A percentile compares a stretch with the other conserved stretches of the same genome.
These are phyloP conservation scores for Ophiostoma sp. DNA, from an alignment of 2,329 filamentous ascomycete genomes.

Conservation along the genomic window DNA sequence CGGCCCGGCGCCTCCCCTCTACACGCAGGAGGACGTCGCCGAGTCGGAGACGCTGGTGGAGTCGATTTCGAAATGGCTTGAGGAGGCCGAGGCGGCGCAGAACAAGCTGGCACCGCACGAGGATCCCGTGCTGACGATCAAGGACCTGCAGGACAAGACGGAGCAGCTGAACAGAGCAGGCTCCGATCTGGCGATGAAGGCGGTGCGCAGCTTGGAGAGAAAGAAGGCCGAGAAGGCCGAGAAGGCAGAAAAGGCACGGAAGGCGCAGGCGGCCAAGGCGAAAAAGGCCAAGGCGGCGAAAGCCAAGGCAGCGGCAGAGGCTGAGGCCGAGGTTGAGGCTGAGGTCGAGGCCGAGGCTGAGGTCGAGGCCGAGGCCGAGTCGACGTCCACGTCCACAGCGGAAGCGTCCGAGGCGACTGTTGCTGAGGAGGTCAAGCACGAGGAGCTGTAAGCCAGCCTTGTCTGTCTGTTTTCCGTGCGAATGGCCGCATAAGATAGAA, in stretches of 20 bases:
- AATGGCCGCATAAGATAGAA: too few species aligned
- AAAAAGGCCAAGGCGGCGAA: constrained; percentile 29
- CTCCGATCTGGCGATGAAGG: constrained; percentile 65
- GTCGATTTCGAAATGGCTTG: constrained; percentile 66
- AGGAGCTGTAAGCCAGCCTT: constrained; percentile 31
- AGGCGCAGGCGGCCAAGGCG: constrained; percentile 34
- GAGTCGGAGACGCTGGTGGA: constrained; percentile 58
- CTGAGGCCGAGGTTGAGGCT: constrained; percentile 30
- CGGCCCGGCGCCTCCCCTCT: not conserved
- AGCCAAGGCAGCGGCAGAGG: constrained; percentile 35
- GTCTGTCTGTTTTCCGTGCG: not conserved
- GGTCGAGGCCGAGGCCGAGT: constrained; percentile 26
- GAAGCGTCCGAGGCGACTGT: not conserved
- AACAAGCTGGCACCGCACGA: constrained; percentile 62
- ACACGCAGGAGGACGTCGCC: constrained; percentile 38
- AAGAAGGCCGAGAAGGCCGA: constrained; percentile 38
- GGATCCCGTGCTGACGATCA: constrained; percentile 66
- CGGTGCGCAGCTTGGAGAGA: constrained; percentile 51
- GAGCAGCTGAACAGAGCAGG: constrained; percentile 66
- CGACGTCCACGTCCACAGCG: not conserved
- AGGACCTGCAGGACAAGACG: constrained; percentile 64
- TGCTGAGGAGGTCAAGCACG: constrained; percentile 29
- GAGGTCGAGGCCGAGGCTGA: constrained; percentile 30
- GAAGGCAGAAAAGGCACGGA: constrained; percentile 29
- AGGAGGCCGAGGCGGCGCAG: constrained; percentile 64